Base-by-base conservation (phyloP, 495 filamentous ascomycete species). In the Daldinia decipiens region DNA sequence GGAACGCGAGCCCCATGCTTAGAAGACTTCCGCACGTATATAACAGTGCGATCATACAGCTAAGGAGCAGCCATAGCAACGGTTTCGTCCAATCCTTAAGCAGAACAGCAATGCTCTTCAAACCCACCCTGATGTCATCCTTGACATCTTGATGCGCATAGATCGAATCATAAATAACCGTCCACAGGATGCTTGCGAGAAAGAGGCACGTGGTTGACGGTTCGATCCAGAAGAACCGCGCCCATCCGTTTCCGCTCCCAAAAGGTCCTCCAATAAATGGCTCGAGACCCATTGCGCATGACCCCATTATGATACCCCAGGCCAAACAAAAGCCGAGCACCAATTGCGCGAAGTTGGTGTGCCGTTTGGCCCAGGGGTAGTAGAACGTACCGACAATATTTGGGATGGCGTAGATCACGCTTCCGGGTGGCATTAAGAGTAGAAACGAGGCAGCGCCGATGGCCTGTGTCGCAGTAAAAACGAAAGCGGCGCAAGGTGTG, bases 311-410 rank as follows among this genome's bases (percentile, higher is more conserved):
- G 47, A 80, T 66, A 4, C 77, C 76, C 69, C 77, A 77, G 19
- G 74, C 71, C 32, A 80, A 63, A 52, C 79, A 81, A 36, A 79
- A 72, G 4, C 80, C 80, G 13, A 82, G 78, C 13, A 82, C 76
- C 19, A 82, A 13, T 73, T 83, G 81, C 13, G 79, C 70, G 39
- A 77, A 77, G 56, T 81, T 68, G 32, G 77, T 82, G 66, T 80
- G 77, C 1, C 79, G 77, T 66, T 82, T 83, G n/a, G 76, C 79
- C 54, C 67, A 80, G 13, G 81, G 80, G 72, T 83, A 82, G 68
- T 78, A 77, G 4, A 59, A 65, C 19, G 78, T 79, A 2, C 74
- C 75, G 9, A 77, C 24, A 39, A 81, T 74, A 56, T 74, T 76
- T 2, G 79, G 75, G 17, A 78, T 31, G 31, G 77, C 75, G 53